Percentiles rank a stretch among this genome's conserved stretches.
These are phyloP conservation scores for Rhodotorula sp. DNA, from an alignment of 1,284 basidiomycete genomes.

Conservation along the genomic window DNA sequence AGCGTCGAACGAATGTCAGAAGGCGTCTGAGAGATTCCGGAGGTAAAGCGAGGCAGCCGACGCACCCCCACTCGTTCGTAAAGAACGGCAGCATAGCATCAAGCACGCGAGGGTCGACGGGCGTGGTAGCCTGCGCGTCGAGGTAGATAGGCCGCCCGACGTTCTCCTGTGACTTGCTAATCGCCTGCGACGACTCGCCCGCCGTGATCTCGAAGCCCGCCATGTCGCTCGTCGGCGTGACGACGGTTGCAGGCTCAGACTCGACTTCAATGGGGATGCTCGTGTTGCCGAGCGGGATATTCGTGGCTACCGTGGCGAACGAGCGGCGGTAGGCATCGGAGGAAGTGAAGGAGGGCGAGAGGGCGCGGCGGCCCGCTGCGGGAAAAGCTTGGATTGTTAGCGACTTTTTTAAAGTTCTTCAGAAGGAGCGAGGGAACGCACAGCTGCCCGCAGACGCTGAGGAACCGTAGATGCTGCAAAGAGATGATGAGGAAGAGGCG, in stretches of 20 bases:
- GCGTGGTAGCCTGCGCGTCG: slow-evolving; percentile 94
- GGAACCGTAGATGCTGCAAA: too few species aligned
- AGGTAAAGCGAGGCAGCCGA: not conserved
- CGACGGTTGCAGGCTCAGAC: slow-evolving; percentile 9
- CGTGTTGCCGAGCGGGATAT: slow-evolving; percentile 15
- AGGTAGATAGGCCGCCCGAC: slow-evolving; percentile 72
- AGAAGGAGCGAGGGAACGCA: too few species aligned
- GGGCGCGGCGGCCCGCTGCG: too few species aligned
- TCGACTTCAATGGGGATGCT: slow-evolving; percentile 23
- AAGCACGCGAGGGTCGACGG: slow-evolving; percentile 93
- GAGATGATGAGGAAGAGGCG: too few species aligned
- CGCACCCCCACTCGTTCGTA: slow-evolving; percentile 83
- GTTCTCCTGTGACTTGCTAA: not conserved
- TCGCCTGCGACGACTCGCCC: not conserved
- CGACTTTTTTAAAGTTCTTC: too few species aligned
- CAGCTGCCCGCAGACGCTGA: too few species aligned
- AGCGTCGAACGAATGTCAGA: not conserved
- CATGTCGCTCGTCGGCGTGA: slow-evolving; percentile 30
- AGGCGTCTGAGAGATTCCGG: not conserved
- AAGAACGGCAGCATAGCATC: slow-evolving; percentile 96
- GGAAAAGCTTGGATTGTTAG: too few species aligned
- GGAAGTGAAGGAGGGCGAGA: too few species aligned
- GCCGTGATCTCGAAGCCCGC: slow-evolving; percentile 36
- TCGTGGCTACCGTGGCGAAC: slow-evolving; percentile 34
- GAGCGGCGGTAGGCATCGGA: slow-evolving; percentile 1